phyloP scores from a whole-genome alignment of 306 rosid species.

The Medicago arabica region DNA sequence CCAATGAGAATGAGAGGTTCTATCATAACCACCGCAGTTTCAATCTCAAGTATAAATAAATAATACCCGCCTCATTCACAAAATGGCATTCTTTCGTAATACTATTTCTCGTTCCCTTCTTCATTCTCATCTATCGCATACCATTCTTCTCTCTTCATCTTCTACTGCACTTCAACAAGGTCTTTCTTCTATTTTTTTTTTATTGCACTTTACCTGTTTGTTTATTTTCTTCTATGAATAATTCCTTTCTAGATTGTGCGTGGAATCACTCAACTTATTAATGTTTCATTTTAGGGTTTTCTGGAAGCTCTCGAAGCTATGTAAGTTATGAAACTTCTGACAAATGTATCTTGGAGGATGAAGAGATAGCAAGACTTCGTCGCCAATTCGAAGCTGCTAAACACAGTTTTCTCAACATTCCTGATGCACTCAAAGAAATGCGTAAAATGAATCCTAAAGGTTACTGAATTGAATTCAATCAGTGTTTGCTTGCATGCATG shows the following conservation, averaged over 20 bases:
- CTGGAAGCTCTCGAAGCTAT: slow-evolving; percentile 55
- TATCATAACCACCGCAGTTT: no score
- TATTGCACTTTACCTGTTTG: background rate
- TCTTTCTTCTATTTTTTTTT: slow-evolving; percentile 4
- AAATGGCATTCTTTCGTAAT: no score
- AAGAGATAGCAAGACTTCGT: slow-evolving; percentile 63
- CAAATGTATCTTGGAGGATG: slow-evolving; percentile 43
- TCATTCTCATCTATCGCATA: slow-evolving; percentile 43
- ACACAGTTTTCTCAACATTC: slow-evolving; percentile 66
- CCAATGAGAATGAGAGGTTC: no score
- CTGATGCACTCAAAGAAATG: slow-evolving; percentile 64
- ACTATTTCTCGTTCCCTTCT: no score
- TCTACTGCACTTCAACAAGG: slow-evolving; percentile 52
- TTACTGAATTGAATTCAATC: slow-evolving; percentile 10
- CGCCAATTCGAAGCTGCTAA: slow-evolving; percentile 70
- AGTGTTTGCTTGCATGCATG: background rate
- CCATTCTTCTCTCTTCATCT: slow-evolving; percentile 37
- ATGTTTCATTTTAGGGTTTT: slow-evolving; percentile 53
- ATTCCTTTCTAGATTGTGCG: background rate
- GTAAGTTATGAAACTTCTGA: slow-evolving; percentile 43
- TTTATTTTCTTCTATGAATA: background rate
- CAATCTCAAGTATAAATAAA: no score
- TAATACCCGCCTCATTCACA: no score
- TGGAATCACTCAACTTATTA: slow-evolving; percentile 9
- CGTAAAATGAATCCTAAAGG: slow-evolving; percentile 92